These are phyloP conservation scores for Metschnikowia koreensis DNA, from an alignment of 805 yeast genomes.

Conservation along the genomic window DNA sequence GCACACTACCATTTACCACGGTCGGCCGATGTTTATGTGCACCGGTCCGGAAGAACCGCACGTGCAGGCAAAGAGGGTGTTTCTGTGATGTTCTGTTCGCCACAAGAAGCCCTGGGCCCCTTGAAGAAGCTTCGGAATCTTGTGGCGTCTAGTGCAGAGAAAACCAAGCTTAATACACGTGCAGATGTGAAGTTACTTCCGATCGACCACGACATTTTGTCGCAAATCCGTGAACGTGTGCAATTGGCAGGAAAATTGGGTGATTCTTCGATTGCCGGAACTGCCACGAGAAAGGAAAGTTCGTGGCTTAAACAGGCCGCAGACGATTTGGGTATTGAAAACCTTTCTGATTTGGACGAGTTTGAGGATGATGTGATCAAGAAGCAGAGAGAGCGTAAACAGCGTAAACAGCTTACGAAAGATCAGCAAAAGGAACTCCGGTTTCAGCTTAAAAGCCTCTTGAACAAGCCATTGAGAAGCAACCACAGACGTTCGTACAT, in stretches of 20 bases:
- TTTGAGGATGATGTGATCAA: constrained; percentile 66
- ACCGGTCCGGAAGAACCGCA: constrained; percentile 98
- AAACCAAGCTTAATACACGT: constrained; percentile 30
- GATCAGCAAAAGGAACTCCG: constrained; percentile 47
- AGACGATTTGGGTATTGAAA: constrained; percentile 83
- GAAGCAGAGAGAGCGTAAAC: constrained; percentile 54
- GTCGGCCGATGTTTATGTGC: constrained; percentile 90
- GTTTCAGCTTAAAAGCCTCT: constrained; percentile 51
- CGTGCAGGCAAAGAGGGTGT: constrained; percentile 94
- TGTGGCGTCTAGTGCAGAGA: constrained; percentile 36
- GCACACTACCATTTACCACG: constrained; percentile 95
- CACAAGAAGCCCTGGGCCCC: constrained; percentile 91
- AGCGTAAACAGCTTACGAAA: constrained; percentile 42
- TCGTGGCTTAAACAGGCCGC: constrained; percentile 90
- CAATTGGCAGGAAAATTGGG: constrained; percentile 70
- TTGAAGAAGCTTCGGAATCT: constrained; percentile 67
- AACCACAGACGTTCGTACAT: constrained; percentile 68
- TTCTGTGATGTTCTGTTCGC: constrained; percentile 89
- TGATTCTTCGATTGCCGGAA: constrained; percentile 61
- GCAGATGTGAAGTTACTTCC: constrained; percentile 67
- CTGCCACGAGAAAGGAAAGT: constrained; percentile 64
- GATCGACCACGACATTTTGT: constrained; percentile 69
- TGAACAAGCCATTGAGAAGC: constrained; percentile 57
- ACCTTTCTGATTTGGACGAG: constrained; percentile 57
- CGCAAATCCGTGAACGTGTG: constrained; percentile 69